Percentiles rank a stretch among this genome's conserved stretches.
Conservation (phyloP, 129 eudicot species). For the Cynara cardunculus region DNA sequence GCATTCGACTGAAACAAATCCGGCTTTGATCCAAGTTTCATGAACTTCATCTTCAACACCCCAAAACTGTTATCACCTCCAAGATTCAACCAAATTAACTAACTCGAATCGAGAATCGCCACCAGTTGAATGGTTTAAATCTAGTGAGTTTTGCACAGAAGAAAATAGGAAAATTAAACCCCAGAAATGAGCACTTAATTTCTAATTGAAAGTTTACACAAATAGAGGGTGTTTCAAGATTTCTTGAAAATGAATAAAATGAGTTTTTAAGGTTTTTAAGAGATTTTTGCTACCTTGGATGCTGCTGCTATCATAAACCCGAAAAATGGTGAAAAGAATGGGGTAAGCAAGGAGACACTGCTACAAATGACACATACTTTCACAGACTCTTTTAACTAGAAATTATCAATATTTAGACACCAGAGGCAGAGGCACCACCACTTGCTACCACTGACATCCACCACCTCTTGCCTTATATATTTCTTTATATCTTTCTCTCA, state of each 20-base stretch:
- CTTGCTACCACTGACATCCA: constrained; percentile 65
- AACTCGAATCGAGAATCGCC: not conserved
- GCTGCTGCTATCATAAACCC: constrained; percentile 55
- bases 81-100: constrained; percentile 17
- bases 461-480: constrained; percentile 31
- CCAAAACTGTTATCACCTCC: constrained; percentile 21
- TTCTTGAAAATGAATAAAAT: constrained; percentile 24
- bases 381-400: constrained; percentile 23
- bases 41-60: constrained; percentile 68
- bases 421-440: constrained; percentile 40
- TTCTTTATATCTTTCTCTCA: constrained; percentile 25
- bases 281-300: constrained; percentile 44
- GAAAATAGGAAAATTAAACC: not conserved
- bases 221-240: constrained; percentile 15
- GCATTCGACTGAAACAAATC: constrained; percentile 70
- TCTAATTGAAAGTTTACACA: not conserved
- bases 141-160: not conserved
- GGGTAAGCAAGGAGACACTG: constrained; percentile 48
- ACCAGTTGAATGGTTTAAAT: not conserved
- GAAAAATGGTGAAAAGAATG: constrained; percentile 40
- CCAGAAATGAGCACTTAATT: constrained; percentile 7
- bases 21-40: constrained; percentile 94
- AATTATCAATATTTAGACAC: constrained; percentile 16
- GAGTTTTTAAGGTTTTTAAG: constrained; percentile 5
- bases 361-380: constrained; percentile 41